Evolutionary conservation across 2,329 filamentous ascomycete genomes (phyloP), one percentile per base, ranked within the genome.

Genomic region (Fusarium verrucosum): DNA sequence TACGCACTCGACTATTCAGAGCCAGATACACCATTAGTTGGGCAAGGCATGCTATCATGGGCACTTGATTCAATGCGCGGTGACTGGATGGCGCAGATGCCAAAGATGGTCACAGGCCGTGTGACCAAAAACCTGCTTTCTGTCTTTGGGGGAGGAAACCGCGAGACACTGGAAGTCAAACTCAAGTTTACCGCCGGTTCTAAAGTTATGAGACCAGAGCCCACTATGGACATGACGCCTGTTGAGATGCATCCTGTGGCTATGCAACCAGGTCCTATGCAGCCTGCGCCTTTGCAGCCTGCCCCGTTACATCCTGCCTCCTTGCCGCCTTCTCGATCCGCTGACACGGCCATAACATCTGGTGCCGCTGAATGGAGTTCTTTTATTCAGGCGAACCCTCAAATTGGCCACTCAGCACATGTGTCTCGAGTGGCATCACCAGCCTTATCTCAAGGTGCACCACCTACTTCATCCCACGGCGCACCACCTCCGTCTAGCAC

Each of bases 1-100:
- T 99, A 99, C 78, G 93, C 94, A 26, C 92, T 92, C 80, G 95
- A 99, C 77, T 98, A 94, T 77, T 97, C 95, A 13, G 95, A 99
- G 78, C 91, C 92, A 65, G 94, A 97, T 73, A 92, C 89, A 17
- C 95, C 96, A 50, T 84, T 98, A 53, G 94, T 97, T 22, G 95
- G 95, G 20, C 94, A 99, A 77, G 95, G 96, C 50, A 92, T 98
- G 88, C 83, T 99, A 19, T 98, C 95, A 33, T 90, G 91, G 85
- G 87, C 89, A 20, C 82, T 98, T 41, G 87, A 74, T 73, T 74
- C 77, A 4, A 72, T 79, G 65, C 69, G 70, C 23, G 65, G 68
- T 30, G 71, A 77, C 23, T 62, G 68, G 81, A 17, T 80, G 82
- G 23, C 82, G 45, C 83, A 87, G 53, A 84, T 89, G 69, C 87